phyloP scores from a whole-genome alignment of 192 early-diverging fungal genomes.

The Cetraspora pellucida region DNA sequence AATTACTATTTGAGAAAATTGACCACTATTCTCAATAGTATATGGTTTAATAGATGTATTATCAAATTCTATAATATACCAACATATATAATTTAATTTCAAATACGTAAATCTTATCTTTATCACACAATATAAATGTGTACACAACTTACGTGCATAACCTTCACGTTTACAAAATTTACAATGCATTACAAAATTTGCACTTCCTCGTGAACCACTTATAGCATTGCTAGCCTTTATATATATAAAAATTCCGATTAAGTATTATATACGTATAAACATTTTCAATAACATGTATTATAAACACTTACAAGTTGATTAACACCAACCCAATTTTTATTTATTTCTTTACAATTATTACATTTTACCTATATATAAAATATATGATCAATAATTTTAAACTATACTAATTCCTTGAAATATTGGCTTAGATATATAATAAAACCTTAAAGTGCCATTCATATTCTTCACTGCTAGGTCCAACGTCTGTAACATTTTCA shows the following conservation, averaged over 20 bases:
- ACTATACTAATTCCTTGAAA: too few species aligned
- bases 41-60: constrained; percentile 55
- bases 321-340: constrained; percentile 67
- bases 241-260: constrained; percentile 26
- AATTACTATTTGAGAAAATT: constrained; percentile 62
- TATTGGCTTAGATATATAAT: neutral
- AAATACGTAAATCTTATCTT: neutral
- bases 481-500: constrained; percentile 76
- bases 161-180: constrained; percentile 85
- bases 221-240: constrained; percentile 61
- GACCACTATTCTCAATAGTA: constrained; percentile 57
- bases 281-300: neutral
- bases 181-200: constrained; percentile 89
- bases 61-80: constrained; percentile 38
- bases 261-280: constrained; percentile 9
- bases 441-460: constrained; percentile 70
- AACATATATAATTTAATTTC: neutral
- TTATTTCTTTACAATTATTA: constrained; percentile 76
- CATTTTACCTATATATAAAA: constrained; percentile 62
- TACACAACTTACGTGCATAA: constrained; percentile 55
- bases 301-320: constrained; percentile 54
- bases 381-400: neutral
- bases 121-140: neutral
- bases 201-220: constrained; percentile 73
- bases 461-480: constrained; percentile 60